These are phyloP conservation scores for Echeveria elegans DNA, from an alignment of 164 flowering plant species.

Conservation along the genomic window DNA sequence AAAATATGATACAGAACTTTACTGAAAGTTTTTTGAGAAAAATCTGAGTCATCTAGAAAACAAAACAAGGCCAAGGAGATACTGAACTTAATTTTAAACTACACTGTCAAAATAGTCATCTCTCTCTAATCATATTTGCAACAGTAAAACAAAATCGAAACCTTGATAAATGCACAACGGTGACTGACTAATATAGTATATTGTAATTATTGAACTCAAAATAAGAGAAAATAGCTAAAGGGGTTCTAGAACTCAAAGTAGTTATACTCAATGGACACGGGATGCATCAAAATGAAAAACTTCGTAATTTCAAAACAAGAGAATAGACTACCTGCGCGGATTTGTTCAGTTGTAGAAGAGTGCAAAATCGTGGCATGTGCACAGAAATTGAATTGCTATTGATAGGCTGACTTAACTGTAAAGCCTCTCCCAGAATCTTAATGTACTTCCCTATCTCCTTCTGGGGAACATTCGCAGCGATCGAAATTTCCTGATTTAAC, in stretches of 20 bases:
- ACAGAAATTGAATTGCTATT: conserved; percentile 96
- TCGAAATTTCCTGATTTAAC: conserved; percentile 76
- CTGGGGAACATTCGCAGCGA: conserved; percentile 94
- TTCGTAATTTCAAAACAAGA: neutral
- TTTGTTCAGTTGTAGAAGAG: conserved; percentile 89
- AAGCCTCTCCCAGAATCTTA: conserved; percentile 91
- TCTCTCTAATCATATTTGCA: no score
- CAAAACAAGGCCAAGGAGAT: no score
- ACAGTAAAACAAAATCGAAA: no score
- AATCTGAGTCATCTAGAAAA: neutral
- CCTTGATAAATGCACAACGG: no score
- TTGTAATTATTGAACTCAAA: no score
- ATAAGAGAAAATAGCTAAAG: no score
- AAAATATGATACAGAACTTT: neutral
- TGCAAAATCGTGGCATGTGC: conserved; percentile 97
- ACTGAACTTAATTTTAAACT: neutral
- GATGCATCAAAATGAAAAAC: neutral
- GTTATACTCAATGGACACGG: neutral
- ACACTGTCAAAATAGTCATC: no score
- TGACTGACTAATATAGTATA: no score
- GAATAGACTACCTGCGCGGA: conserved; percentile 79
- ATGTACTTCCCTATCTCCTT: conserved; percentile 98
- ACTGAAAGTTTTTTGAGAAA: neutral
- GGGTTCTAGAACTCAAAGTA: no score
- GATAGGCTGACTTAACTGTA: conserved; percentile 89